Conservation (phyloP, 345 rosid genomes). For the Excoecaria agallocha region DNA sequence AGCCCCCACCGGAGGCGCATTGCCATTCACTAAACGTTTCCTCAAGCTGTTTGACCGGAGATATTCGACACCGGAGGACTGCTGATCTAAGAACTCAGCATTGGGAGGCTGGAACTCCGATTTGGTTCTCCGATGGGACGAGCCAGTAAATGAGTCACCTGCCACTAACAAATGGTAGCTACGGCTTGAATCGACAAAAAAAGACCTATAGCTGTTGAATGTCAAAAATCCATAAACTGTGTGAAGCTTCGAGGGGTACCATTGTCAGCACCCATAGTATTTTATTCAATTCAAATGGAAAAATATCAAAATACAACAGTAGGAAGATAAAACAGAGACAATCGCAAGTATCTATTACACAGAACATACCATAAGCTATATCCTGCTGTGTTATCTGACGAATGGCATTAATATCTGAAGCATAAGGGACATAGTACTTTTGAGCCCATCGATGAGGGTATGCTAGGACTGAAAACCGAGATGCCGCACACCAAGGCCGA, state of each 20-base stretch:
- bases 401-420: constrained; percentile 67
- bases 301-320: neutral
- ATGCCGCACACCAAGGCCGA: constrained; percentile 86
- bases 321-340: neutral
- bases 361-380: constrained; percentile 58
- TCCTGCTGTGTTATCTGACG: constrained; percentile 51
- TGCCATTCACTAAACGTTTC: neutral
- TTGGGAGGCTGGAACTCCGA: constrained; percentile 50
- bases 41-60: constrained; percentile 9
- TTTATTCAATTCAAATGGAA: neutral
- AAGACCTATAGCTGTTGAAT: constrained; percentile 14
- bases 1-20: constrained; percentile 3
- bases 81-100: constrained; percentile 30
- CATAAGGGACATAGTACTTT: constrained; percentile 83
- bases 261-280: neutral
- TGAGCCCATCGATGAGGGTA: constrained; percentile 90
- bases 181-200: constrained; percentile 45
- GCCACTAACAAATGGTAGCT: constrained; percentile 57
- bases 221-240: neutral
- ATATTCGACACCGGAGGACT: constrained; percentile 16
- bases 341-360: neutral
- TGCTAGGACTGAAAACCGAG: constrained; percentile 62
- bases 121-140: constrained; percentile 27
- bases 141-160: constrained; percentile 38
- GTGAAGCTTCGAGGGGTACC: neutral